These are phyloP conservation scores for Solanum hybrid DNA, from an alignment of 305 asterid genomes.

Conservation along the genomic window DNA sequence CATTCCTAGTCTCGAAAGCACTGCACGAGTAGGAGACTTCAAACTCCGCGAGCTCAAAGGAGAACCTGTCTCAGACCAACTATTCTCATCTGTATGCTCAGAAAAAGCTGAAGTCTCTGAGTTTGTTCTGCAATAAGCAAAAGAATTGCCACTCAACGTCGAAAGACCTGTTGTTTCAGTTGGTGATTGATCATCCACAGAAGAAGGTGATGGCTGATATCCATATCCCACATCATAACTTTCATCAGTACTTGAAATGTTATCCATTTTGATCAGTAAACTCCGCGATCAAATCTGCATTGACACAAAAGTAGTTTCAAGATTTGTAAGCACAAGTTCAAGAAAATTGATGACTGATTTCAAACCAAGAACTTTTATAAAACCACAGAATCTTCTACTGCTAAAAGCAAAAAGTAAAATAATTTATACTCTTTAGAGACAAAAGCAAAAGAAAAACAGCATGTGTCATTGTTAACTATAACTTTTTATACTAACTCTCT, in stretches of 20 bases:
- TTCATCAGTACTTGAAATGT: constrained; percentile 36
- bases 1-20: constrained; percentile 57
- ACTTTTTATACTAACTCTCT: constrained; percentile 18
- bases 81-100: constrained; percentile 53
- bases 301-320: neutral
- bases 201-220: constrained; percentile 47
- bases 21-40: constrained; percentile 55
- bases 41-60: constrained; percentile 58
- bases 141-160: constrained; percentile 44
- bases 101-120: constrained; percentile 69
- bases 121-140: constrained; percentile 50
- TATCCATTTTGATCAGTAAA: constrained; percentile 29
- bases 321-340: neutral
- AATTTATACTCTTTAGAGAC: neutral
- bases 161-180: constrained; percentile 34
- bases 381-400: neutral
- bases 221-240: constrained; percentile 37
- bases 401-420: neutral
- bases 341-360: neutral
- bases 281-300: neutral
- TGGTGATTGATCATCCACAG: constrained; percentile 44
- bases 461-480: constrained; percentile 21
- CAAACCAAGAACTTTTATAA: neutral
- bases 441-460: constrained; percentile 7
- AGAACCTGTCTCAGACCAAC: constrained; percentile 51